Evolutionary conservation across 164 flowering plant species (phyloP).

Genomic region (Magnolia changhungtana): DNA sequence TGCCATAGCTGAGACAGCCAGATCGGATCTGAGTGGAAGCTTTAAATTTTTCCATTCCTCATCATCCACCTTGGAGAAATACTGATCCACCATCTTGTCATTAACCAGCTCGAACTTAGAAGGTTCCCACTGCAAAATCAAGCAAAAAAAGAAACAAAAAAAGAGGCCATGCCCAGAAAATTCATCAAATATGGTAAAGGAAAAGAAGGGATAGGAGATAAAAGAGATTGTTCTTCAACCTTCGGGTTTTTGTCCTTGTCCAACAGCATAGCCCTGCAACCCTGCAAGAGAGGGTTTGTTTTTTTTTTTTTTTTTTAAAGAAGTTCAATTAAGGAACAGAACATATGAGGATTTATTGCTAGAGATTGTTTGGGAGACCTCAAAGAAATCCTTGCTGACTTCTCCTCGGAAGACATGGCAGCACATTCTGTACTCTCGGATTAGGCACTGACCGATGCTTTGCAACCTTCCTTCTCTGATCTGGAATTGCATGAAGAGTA

Average conservation of each 20-base stretch:
- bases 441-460: constrained; percentile 81
- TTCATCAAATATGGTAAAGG: background rate
- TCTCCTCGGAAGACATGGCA: constrained; percentile 67
- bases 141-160: background rate
- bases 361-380: constrained; percentile 10
- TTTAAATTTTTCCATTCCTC: constrained; percentile 71
- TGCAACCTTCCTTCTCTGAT: constrained; percentile 87
- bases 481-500: constrained; percentile 35
- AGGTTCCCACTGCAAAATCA: constrained; percentile 73
- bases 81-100: constrained; percentile 59
- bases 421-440: constrained; percentile 76
- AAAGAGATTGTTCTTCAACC: constrained; percentile 13
- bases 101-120: constrained; percentile 63
- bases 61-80: constrained; percentile 63
- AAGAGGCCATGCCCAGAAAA: background rate
- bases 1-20: constrained; percentile 41
- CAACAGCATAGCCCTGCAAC: constrained; percentile 62
- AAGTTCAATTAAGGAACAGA: background rate
- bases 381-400: constrained; percentile 51
- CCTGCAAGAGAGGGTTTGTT: constrained; percentile 31
- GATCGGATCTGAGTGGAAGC: constrained; percentile 49
- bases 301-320: too few relatives aligned
- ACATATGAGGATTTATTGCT: background rate
- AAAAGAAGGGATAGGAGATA: background rate
- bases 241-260: constrained; percentile 60